phyloP scores from a whole-genome alignment of 176 grass and related monocot species.

The Musa acuminata region DNA sequence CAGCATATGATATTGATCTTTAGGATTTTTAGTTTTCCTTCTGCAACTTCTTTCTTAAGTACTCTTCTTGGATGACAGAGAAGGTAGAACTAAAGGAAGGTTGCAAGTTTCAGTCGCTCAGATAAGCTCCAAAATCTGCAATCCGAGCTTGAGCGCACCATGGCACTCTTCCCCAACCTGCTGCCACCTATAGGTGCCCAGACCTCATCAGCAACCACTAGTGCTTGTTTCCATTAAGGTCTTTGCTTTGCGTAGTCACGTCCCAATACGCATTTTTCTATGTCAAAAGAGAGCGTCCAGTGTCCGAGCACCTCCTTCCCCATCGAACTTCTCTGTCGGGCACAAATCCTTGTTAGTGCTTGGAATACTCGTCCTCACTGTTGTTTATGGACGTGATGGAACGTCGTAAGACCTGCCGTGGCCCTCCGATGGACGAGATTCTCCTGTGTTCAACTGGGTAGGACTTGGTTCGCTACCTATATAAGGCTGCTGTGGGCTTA shows the following conservation, averaged over 20 bases:
- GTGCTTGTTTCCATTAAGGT: slow-evolving; percentile 6
- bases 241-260: slow-evolving; percentile 5
- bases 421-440: too few species aligned
- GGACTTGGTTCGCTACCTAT: background rate
- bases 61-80: background rate
- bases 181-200: background rate
- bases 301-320: background rate
- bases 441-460: too few species aligned
- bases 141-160: slow-evolving; percentile 6
- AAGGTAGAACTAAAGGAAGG: background rate
- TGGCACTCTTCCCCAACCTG: background rate
- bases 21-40: too few species aligned
- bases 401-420: too few species aligned
- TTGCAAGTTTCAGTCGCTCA: too few species aligned
- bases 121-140: slow-evolving; percentile 14
- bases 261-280: slow-evolving; percentile 12
- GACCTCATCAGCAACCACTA: slow-evolving; percentile 12
- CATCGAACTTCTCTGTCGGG: background rate
- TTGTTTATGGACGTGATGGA: too few species aligned
- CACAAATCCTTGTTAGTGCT: slow-evolving; percentile 3
- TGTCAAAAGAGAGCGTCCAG: background rate
- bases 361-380: too few species aligned
- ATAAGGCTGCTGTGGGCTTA: background rate
- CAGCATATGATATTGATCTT: too few species aligned
- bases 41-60: too few species aligned